phyloP scores from a whole-genome alignment of 306 rosid genomes.

The Lathyrus aphaca region DNA sequence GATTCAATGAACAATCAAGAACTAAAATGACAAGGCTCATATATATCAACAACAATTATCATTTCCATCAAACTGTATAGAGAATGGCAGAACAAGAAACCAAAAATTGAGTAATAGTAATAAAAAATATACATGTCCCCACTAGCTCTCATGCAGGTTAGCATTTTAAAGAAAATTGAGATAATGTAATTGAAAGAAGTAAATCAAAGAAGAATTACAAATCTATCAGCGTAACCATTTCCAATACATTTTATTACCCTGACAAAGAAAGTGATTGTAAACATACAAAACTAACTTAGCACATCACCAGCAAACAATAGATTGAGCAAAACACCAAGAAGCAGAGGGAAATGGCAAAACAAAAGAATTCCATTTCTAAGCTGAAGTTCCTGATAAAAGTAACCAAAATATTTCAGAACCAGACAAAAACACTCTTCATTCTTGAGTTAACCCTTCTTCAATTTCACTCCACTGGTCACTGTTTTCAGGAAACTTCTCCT shows the following conservation, averaged over 20 bases:
- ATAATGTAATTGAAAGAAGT: constrained; percentile 1
- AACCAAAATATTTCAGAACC: constrained; percentile 11
- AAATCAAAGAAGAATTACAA: constrained; percentile 8
- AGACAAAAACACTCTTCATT: constrained; percentile 20
- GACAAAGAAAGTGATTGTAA: constrained; percentile 22
- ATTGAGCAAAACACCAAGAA: constrained; percentile 11
- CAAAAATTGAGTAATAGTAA: constrained; percentile 2
- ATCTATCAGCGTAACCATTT: background rate
- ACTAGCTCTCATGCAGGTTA: constrained; percentile 18
- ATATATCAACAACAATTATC: background rate
- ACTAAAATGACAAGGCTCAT: constrained; percentile 5
- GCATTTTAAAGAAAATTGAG: background rate
- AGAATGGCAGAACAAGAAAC: constrained; percentile 9
- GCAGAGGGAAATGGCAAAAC: constrained; percentile 20
- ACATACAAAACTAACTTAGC: constrained; percentile 19
- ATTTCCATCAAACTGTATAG: constrained; percentile 5
- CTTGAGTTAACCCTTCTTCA: constrained; percentile 69
- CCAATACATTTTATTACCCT: constrained; percentile 31
- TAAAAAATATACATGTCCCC: constrained; percentile 16
- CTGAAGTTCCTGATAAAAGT: constrained; percentile 5
- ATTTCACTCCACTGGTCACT: constrained; percentile 67
- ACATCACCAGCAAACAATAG: constrained; percentile 13
- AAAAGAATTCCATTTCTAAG: constrained; percentile 32
- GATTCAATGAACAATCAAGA: background rate
- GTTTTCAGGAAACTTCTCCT: constrained; percentile 60